Evolutionary conservation across 495 filamentous ascomycete genomes (phyloP).

Genomic region (Neurospora sp.): DNA sequence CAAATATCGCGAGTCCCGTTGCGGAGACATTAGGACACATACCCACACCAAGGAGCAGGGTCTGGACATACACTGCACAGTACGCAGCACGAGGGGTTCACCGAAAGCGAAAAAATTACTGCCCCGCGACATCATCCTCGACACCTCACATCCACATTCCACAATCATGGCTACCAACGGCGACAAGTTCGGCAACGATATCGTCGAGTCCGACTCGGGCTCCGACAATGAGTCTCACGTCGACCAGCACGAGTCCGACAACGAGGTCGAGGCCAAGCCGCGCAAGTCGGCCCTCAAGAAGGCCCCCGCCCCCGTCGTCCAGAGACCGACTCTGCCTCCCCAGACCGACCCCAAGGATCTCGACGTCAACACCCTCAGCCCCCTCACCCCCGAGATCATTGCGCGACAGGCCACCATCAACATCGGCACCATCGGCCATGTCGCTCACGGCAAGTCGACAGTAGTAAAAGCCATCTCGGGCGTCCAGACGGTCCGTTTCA

Average conservation of each 20-base stretch:
- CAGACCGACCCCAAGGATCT: slow-evolving; percentile 84
- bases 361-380: slow-evolving; percentile 65
- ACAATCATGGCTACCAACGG: slow-evolving; percentile 36
- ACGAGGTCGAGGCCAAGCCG: slow-evolving; percentile 31
- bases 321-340: slow-evolving; percentile 56
- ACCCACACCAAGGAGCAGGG: not conserved
- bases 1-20: not conserved
- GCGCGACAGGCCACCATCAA: slow-evolving; percentile 96
- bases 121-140: slow-evolving; percentile 11
- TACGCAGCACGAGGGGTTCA: slow-evolving; percentile 6
- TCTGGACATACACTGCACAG: not conserved
- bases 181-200: slow-evolving; percentile 38
- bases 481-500: slow-evolving; percentile 97
- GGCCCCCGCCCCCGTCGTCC: slow-evolving; percentile 26
- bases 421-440: slow-evolving; percentile 96
- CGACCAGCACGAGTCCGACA: slow-evolving; percentile 26
- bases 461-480: slow-evolving; percentile 98
- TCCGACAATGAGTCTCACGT: slow-evolving; percentile 35
- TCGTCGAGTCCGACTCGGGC: slow-evolving; percentile 35
- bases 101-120: slow-evolving; percentile 9
- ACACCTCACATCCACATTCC: slow-evolving; percentile 1
- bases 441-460: slow-evolving; percentile 96
- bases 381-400: slow-evolving; percentile 92
- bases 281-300: slow-evolving; percentile 41
- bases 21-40: not conserved